Base-by-base conservation (phyloP, 2,329 filamentous ascomycete species). In the Cercospora zeae-maydis region DNA sequence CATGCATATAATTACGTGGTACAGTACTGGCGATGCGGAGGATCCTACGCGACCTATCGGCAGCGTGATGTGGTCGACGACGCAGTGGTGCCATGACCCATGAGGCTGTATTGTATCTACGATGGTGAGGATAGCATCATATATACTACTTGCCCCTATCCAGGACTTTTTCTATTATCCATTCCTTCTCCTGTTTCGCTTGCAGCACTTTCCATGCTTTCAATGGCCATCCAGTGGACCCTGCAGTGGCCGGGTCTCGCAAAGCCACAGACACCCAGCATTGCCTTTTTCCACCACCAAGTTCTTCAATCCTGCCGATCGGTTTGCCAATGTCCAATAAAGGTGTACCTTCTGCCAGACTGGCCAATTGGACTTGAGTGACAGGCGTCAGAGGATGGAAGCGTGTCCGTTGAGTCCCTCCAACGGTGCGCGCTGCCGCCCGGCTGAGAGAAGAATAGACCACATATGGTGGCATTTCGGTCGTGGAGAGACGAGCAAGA, bases 331-430 rank as follows among this genome's bases (percentile, higher is more conserved):
- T 92, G 37, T 85, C 85, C 21, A 98, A 76, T 59, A 99, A 79
- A 54, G 92, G 91, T 11, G 95, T 98, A 0, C 90, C 91, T 74
- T 92, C 89, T 4, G 92, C 91, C 59, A 98, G 81, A 1, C 86
- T 86, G 3, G 90, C 86, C 5, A 99, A 82, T 74, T 96, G 90
- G 2, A 84, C 83, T 1, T 86, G 89, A 14, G 87, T 90, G 6
- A 96, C 81, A 30, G 93, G 86, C 2, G 92, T 93, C 19, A 99
- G 82, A 3, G 93, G 85, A 73, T 93, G 90, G 90, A 99, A 96
- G 47, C 95, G 81, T 31, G 92, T 92, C 77, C 90, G 92, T 70
- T 87, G 88, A 27, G 82, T 82, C 6, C 70, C 73, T 1, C 77
- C 74, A 3, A 74, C 72, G 4, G 75, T 66, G 10, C 75, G 74